These are phyloP conservation scores for Ilyonectria mors-panacis DNA, from an alignment of 2,329 filamentous ascomycete genomes.

Conservation along the genomic window DNA sequence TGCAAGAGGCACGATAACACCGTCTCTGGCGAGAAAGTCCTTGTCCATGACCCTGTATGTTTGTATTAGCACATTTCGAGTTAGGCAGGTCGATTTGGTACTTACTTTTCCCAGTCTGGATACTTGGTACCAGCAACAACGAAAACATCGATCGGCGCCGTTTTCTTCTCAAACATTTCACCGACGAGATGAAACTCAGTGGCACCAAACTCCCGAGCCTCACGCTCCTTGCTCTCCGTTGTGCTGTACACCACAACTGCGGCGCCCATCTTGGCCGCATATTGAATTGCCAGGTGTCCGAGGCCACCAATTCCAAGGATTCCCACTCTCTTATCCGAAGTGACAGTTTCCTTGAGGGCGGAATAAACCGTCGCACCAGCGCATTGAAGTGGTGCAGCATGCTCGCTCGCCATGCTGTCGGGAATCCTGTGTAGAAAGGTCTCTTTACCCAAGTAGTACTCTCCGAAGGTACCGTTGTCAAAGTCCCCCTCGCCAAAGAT, in stretches of 20 bases:
- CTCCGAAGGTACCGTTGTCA: constrained; percentile 29
- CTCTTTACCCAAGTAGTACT: constrained; percentile 28
- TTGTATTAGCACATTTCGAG: constrained; percentile 6
- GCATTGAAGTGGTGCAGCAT: constrained; percentile 31
- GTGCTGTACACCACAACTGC: constrained; percentile 75
- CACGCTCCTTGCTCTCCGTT: constrained; percentile 70
- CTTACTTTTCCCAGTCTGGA: constrained; percentile 48
- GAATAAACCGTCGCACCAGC: constrained; percentile 26
- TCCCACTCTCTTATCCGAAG: constrained; percentile 8
- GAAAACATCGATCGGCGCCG: constrained; percentile 66
- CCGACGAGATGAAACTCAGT: constrained; percentile 47
- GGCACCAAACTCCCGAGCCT: constrained; percentile 51
- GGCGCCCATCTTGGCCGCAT: constrained; percentile 75
- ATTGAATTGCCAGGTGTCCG: constrained; percentile 25
- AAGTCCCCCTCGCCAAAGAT: constrained; percentile 28
- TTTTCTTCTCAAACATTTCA: constrained; percentile 60
- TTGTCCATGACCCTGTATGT: constrained; percentile 2
- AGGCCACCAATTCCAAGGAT: constrained; percentile 25
- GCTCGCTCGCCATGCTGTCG: constrained; percentile 14
- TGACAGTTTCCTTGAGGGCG: constrained; percentile 18
- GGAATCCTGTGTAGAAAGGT: constrained; percentile 27
- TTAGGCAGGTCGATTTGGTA: constrained; percentile 59
- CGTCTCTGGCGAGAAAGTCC: constrained; percentile 3
- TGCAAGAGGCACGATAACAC: constrained; percentile 2
- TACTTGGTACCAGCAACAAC: constrained; percentile 60